A percentile compares a stretch with the other conserved stretches of the same genome.
Conservation (phyloP, 805 yeast species). For the Cyberlindnera petersonii region DNA sequence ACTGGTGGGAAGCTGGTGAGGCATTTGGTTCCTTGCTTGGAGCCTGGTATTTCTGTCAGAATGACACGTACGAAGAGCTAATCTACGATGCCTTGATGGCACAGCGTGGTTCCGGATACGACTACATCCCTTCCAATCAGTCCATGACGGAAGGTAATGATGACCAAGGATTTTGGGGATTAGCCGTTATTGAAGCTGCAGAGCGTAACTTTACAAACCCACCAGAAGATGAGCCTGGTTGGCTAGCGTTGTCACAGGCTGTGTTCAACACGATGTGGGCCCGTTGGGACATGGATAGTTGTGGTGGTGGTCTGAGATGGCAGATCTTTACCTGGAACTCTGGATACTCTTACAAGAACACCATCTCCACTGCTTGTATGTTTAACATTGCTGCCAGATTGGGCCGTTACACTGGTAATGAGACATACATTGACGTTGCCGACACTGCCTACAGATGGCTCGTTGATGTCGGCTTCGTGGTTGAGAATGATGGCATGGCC, state of each 20-base stretch:
- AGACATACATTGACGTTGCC: conserved; percentile 51
- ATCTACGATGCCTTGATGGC: conserved; percentile 53
- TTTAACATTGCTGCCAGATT: conserved; percentile 61
- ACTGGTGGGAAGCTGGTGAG: conserved; percentile 95
- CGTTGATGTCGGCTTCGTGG: conserved; percentile 45
- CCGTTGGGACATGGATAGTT: conserved; percentile 53
- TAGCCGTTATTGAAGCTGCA: conserved; percentile 61
- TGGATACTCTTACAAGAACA: conserved; percentile 63
- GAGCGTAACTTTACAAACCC: conserved; percentile 60
- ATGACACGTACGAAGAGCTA: conserved; percentile 57
- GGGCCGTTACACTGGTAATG: conserved; percentile 56
- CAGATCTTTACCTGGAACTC: conserved; percentile 68
- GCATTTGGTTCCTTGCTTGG: conserved; percentile 69
- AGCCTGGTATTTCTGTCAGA: conserved; percentile 65
- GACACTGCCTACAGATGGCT: conserved; percentile 58
- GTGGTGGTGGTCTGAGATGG: conserved; percentile 71
- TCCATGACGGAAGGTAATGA: conserved; percentile 69
- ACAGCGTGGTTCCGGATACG: conserved; percentile 44
- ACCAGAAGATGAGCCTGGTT: conserved; percentile 40
- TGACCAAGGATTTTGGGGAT: conserved; percentile 74
- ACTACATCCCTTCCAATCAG: conserved; percentile 61
- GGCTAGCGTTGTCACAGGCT: conserved; percentile 61
- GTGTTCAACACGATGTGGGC: conserved; percentile 58
- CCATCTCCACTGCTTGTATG: conserved; percentile 59
- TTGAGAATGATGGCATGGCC: conserved; percentile 27